phyloP scores from a whole-genome alignment of 176 grass and related monocot genomes.

The Chloris gayana region DNA sequence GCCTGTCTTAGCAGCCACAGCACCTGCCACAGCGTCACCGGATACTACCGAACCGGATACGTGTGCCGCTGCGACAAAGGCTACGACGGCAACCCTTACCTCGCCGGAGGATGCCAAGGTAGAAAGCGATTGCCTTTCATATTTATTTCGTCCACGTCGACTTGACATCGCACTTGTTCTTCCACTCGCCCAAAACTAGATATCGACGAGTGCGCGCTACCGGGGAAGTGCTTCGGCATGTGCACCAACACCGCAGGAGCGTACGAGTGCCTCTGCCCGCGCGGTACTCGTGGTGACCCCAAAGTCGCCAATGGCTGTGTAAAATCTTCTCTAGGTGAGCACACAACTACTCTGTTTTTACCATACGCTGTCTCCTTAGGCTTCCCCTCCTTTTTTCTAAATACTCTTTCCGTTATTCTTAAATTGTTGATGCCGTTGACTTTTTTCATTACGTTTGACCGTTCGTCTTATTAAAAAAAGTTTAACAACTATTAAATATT shows the following conservation, averaged over 20 bases:
- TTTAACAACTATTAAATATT: no score
- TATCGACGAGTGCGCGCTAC: not conserved
- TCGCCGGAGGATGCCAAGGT: no score
- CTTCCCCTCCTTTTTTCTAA: no score
- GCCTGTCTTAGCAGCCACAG: constrained; percentile 21
- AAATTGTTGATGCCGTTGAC: no score
- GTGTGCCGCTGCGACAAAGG: no score
- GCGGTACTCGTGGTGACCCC: not conserved
- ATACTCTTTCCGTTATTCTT: no score
- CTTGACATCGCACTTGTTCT: not conserved
- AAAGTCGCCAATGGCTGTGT: not conserved
- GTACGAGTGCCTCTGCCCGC: not conserved
- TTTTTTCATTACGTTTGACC: no score
- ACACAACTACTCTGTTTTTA: not conserved
- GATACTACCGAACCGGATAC: no score
- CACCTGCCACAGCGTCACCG: not conserved
- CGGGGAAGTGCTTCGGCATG: not conserved
- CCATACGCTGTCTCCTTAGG: no score
- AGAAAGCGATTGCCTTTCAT: not conserved
- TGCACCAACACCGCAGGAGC: not conserved
- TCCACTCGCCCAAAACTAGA: not conserved
- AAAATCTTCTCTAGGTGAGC: not conserved
- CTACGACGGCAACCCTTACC: no score
- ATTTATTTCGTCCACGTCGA: not conserved
- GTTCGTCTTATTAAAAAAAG: no score